Base-by-base conservation (phyloP, 169 alveolate species). In the Cryptosporidium muris region DNA sequence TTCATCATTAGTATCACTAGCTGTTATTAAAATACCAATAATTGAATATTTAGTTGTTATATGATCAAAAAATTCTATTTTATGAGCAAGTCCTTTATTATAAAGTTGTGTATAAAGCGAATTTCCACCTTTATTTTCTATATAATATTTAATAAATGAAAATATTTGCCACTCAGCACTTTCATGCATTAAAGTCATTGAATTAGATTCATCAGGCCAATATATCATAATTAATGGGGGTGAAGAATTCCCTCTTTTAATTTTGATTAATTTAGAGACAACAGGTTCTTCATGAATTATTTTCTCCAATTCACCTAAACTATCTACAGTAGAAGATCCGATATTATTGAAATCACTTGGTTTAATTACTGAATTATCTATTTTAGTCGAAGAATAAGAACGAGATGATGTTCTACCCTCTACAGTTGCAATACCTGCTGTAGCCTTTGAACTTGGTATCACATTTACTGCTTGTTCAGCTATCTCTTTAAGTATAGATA, bases 91-190 rank as follows among this genome's bases (percentile, higher is more conserved):
- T 1, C 47, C 60, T n/a, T 42, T 58, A 3, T 74, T 56, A 1
- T 53, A 49, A n/a, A 74, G 9, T 37, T 42, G 7, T 34, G 43
- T 11, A 12, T 43, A 63, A 14, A 74, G 40, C 0, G 85, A 74
- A 11, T 74, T 74, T 74, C 5, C 60, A 12, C 85, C 64, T 42
- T 74, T 66, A 37, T 74, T 63, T 62, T 74, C 85, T 34, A 74
- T 58, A 34, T 40, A 74, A 64, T 74, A 74, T 54, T 74, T 60
- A 56, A 74, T 56, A 25, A 74, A 12, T 43, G 54, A 58, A 12
- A 74, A 42, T 68, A 74, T 74, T 74, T 74, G 85, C 85, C 85
- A 74, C 48, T 74, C 85, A 36, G 85, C 85, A 48, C 60, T 74
- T 11, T 74, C 60, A 12, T 42, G 54, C 5, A 74, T 12, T 25